phyloP scores from a whole-genome alignment of 164 flowering plant genomes.

The Magnolia sinica region DNA sequence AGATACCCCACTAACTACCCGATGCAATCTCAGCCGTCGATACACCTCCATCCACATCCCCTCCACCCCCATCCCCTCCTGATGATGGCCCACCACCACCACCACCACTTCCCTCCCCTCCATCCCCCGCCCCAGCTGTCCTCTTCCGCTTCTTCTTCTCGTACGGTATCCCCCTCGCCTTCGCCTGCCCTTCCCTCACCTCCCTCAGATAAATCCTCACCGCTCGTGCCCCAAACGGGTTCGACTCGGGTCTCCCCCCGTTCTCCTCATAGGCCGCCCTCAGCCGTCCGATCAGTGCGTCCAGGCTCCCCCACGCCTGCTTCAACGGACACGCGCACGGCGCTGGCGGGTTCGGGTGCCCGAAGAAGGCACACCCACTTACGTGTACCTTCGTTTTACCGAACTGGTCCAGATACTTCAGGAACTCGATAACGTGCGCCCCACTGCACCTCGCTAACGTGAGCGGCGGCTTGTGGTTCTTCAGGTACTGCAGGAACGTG shows the following conservation, averaged over 20 bases:
- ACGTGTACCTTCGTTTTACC: constrained; percentile 41
- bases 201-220: constrained; percentile 34
- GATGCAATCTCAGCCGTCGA: background rate
- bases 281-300: constrained; percentile 37
- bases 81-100: background rate
- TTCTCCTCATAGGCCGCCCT: constrained; percentile 42
- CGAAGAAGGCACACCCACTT: constrained; percentile 30
- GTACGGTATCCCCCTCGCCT: constrained; percentile 39
- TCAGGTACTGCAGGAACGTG: constrained; percentile 38
- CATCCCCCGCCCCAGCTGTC: constrained; percentile 2
- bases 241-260: constrained; percentile 36
- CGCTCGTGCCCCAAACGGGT: constrained; percentile 36
- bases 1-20: background rate
- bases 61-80: background rate
- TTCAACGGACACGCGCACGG: constrained; percentile 36
- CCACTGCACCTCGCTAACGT: constrained; percentile 29
- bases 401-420: constrained; percentile 40
- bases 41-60: background rate
- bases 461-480: constrained; percentile 39
- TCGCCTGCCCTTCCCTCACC: constrained; percentile 35
- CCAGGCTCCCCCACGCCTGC: constrained; percentile 49
- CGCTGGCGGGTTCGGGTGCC: constrained; percentile 33
- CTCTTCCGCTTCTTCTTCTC: constrained; percentile 42
- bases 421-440: constrained; percentile 35
- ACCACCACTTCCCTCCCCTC: background rate